These are phyloP conservation scores for Pseudocohnilembus persalinus DNA, from an alignment of 169 alveolate species.

Conservation along the genomic window DNA sequence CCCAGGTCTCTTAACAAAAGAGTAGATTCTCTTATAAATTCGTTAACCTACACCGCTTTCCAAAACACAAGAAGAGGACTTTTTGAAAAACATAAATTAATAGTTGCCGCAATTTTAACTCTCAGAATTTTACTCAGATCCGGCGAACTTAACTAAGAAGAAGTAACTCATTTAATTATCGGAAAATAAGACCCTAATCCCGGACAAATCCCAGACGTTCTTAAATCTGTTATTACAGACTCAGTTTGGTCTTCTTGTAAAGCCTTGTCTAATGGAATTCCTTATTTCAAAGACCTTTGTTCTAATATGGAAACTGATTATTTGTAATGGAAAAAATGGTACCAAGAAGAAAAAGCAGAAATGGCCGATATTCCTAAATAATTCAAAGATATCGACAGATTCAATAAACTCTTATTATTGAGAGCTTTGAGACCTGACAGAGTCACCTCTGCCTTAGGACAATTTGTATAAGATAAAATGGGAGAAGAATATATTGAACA, in stretches of 20 bases:
- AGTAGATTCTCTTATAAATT: conserved; percentile 85
- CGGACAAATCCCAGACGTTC: conserved; percentile 87
- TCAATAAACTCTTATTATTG: conserved; percentile 91
- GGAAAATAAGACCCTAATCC: conserved; percentile 90
- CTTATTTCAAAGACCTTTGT: conserved; percentile 72
- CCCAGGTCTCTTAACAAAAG: conserved; percentile 68
- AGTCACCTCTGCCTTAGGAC: conserved; percentile 91
- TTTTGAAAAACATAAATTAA: conserved; percentile 93
- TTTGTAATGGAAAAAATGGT: conserved; percentile 93
- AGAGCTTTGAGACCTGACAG: conserved; percentile 96
- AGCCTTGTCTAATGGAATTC: conserved; percentile 76
- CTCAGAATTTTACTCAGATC: conserved; percentile 86
- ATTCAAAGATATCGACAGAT: conserved; percentile 87
- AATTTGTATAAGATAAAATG: conserved; percentile 89
- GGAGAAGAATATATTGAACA: conserved; percentile 91
- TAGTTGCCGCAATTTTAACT: conserved; percentile 91
- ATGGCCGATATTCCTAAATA: conserved; percentile 93
- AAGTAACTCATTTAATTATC: conserved; percentile 85
- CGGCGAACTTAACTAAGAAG: conserved; percentile 69
- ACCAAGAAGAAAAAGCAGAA: conserved; percentile 95
- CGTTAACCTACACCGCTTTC: conserved; percentile 90
- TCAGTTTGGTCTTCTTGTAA: conserved; percentile 84
- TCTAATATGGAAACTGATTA: conserved; percentile 78
- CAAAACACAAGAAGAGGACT: conserved; percentile 92
- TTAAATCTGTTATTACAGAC: conserved; percentile 87